Evolutionary conservation across 495 filamentous ascomycete species (phyloP).

Genomic region (Hypoxylon fragiforme): DNA sequence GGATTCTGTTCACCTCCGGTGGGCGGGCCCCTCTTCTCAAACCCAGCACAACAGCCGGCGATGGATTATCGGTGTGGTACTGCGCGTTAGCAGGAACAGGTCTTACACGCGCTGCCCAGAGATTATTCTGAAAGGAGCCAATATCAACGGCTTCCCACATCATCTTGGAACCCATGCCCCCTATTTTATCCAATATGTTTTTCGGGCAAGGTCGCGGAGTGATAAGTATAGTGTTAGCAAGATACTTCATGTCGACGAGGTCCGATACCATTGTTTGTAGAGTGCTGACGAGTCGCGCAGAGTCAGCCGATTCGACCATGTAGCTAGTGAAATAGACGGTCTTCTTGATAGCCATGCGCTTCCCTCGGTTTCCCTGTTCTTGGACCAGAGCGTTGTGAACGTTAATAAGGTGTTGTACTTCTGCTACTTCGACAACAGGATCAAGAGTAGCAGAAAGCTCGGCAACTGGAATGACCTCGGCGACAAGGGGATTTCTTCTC

Average conservation of each 20-base stretch:
- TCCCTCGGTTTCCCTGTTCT: slow-evolving; percentile 33
- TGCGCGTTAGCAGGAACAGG: slow-evolving; percentile 67
- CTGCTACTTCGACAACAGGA: slow-evolving; percentile 77
- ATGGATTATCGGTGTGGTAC: slow-evolving; percentile 73
- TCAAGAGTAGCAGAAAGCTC: slow-evolving; percentile 77
- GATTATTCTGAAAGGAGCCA: slow-evolving; percentile 70
- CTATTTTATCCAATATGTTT: slow-evolving; percentile 75
- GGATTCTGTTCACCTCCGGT: slow-evolving; percentile 78
- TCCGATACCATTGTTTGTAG: slow-evolving; percentile 60
- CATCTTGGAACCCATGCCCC: slow-evolving; percentile 79
- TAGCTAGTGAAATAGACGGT: slow-evolving; percentile 95
- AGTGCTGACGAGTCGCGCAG: slow-evolving; percentile 68
- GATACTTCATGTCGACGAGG: slow-evolving; percentile 70
- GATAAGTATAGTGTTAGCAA: slow-evolving; percentile 92
- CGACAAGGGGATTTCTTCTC: slow-evolving; percentile 62
- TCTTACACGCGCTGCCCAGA: slow-evolving; percentile 83
- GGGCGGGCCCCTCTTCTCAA: slow-evolving; percentile 72
- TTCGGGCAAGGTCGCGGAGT: slow-evolving; percentile 69
- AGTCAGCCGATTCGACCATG: slow-evolving; percentile 70
- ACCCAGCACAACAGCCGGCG: slow-evolving; percentile 76
- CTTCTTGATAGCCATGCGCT: slow-evolving; percentile 72
- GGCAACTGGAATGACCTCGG: slow-evolving; percentile 85
- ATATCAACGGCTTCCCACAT: slow-evolving; percentile 81
- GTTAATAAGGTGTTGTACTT: slow-evolving; percentile 89
- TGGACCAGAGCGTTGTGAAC: slow-evolving; percentile 67